phyloP scores from a whole-genome alignment of 768 basidiomycete species.

The Russula dissimulans region DNA sequence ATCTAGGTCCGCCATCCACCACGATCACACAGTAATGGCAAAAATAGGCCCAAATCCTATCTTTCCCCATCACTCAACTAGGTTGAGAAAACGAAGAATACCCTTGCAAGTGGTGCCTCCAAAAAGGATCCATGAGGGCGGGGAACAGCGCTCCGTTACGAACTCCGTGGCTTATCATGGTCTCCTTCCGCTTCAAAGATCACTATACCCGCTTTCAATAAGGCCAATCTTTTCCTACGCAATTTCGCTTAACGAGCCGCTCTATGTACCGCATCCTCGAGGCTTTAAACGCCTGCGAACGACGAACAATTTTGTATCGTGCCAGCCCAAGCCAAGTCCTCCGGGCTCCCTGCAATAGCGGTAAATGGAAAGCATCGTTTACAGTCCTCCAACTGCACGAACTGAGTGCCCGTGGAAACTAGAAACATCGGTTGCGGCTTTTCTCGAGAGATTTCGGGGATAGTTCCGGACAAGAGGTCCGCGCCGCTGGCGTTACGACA shows the following conservation, averaged over 20 bases:
- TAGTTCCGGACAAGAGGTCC: constrained; percentile 35
- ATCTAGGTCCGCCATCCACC: too few species aligned
- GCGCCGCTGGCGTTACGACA: constrained; percentile 41
- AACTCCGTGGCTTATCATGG: constrained; percentile 63
- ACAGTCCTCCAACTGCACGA: constrained; percentile 30
- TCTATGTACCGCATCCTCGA: constrained; percentile 57
- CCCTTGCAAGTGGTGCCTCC: constrained; percentile 74
- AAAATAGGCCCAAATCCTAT: too few species aligned
- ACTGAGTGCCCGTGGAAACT: constrained; percentile 78
- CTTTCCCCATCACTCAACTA: constrained; percentile 77
- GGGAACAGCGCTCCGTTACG: constrained; percentile 18
- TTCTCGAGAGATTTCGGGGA: constrained; percentile 51
- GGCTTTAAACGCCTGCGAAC: constrained; percentile 67
- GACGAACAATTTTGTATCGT: constrained; percentile 93
- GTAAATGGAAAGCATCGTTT: constrained; percentile 84
- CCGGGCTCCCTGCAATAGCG: constrained; percentile 75
- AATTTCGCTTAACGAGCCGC: constrained; percentile 85
- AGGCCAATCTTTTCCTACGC: constrained; percentile 67
- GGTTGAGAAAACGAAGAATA: constrained; percentile 94
- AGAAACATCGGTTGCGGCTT: constrained; percentile 44
- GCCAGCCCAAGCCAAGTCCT: constrained; percentile 90
- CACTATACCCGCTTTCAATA: constrained; percentile 34
- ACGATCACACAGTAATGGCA: too few species aligned
- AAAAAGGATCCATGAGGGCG: constrained; percentile 22
- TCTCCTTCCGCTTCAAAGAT: constrained; percentile 35